Base-by-base conservation (phyloP, 768 basidiomycete species). In the Lentinula guzmanii region DNA sequence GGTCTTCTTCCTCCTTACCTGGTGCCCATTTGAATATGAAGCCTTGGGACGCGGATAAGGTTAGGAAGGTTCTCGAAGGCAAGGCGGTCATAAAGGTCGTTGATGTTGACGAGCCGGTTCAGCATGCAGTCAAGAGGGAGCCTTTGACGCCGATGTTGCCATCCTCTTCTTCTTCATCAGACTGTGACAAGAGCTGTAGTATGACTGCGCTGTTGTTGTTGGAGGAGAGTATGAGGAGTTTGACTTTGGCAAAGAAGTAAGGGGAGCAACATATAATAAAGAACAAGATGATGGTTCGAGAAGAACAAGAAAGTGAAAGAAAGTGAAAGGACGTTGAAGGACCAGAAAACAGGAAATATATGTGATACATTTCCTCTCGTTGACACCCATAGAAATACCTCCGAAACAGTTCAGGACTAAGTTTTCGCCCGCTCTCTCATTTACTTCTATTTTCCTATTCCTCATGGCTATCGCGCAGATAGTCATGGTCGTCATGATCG, bases 41-140 rank as follows among this genome's bases (percentile, higher is more conserved):
- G 45, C 65, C 74, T 28, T 82, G 77, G 83, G 90, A 93, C 69
- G 80, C 85, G 62, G 90, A 93, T 60, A 94, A 93, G 74, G 89
- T 94, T 1, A 77, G 87, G 67, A 84, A 80, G 67, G 89, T 95
- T 52, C 76, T 94, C 67, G 91, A 93, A 64, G 93, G 93, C 52
- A 88, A 83, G 66, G 92, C 92, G 2, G 89, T 92, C 37, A 77
- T 93, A 63, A 77, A 80, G 48, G 83, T 93, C 57, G 91, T 94
- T 66, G 90, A 93, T 70, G 78, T 93, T 62, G 90, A 91, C 39
- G 50, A 51, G 18, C 18, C 39, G 21, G 31, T 34, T 35, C 21
- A 28, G 10, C 42, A 18, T 48, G 16, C 34, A 8, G 37, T 31
- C 15, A 41, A 37, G 55, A 6, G 37, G 39, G 24, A 37, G 33